Conservation (phyloP, 1,139 yeast species). For the Suhomyces anneliseae region DNA sequence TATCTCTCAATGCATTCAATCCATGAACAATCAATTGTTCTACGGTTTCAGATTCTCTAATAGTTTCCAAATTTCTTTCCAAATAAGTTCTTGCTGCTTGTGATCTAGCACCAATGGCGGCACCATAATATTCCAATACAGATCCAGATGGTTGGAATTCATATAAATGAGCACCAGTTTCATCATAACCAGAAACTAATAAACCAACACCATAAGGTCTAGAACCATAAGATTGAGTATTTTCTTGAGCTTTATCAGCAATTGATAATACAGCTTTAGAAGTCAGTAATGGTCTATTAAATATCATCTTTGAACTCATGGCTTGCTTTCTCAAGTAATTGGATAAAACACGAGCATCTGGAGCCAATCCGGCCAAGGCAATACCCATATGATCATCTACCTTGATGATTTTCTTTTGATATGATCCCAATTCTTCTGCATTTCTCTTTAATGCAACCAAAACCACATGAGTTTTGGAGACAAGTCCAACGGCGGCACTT, state of each 20-base stretch:
- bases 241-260: constrained; percentile 96
- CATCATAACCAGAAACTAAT: constrained; percentile 88
- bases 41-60: constrained; percentile 55
- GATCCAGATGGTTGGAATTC: constrained; percentile 98
- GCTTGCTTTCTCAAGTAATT: constrained; percentile 91
- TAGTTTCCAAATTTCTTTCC: constrained; percentile 77
- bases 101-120: constrained; percentile 97
- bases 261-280: constrained; percentile 81
- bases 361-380: constrained; percentile 96
- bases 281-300: constrained; percentile 83
- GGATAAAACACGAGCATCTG: constrained; percentile 93
- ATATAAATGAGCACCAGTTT: constrained; percentile 87
- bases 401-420: constrained; percentile 88
- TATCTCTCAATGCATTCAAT: constrained; percentile 88
- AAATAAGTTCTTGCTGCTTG: constrained; percentile 97
- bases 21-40: constrained; percentile 86
- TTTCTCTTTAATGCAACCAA: constrained; percentile 92
- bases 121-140: constrained; percentile 85
- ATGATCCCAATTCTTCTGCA: constrained; percentile 96
- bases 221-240: constrained; percentile 93
- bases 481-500: constrained; percentile 92
- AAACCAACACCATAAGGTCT: constrained; percentile 98
- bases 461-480: constrained; percentile 83
- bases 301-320: constrained; percentile 81
- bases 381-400: constrained; percentile 93